Evolutionary conservation across 305 asterid genomes (phyloP).

Genomic region (Salvia sclarea): DNA sequence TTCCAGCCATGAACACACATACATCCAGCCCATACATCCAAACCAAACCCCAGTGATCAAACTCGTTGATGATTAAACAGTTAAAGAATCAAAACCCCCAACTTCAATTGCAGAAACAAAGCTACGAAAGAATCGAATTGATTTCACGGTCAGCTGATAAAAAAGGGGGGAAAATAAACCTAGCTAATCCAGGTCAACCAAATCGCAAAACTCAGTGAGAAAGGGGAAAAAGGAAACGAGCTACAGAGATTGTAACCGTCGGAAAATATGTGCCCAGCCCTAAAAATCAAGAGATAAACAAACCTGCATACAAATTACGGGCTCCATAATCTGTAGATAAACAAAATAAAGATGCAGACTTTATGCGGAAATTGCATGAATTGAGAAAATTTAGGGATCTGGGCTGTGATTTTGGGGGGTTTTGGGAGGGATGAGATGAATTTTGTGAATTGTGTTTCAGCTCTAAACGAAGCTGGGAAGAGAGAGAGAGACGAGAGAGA

Average conservation of each 20-base stretch:
- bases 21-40: constrained; percentile 19
- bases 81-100: constrained; percentile 27
- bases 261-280: not conserved
- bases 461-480: constrained; percentile 34
- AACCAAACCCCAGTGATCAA: constrained; percentile 11
- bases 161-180: no score
- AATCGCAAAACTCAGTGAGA: constrained; percentile 35
- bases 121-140: constrained; percentile 28
- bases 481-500: constrained; percentile 27
- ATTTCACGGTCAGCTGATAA: constrained; percentile 30
- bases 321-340: constrained; percentile 23
- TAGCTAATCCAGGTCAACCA: constrained; percentile 35
- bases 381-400: constrained; percentile 40
- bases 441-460: constrained; percentile 43
- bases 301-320: constrained; percentile 21
- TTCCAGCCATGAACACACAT: constrained; percentile 12
- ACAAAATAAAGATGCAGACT: constrained; percentile 25
- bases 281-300: constrained; percentile 18
- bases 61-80: not conserved
- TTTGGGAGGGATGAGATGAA: constrained; percentile 37
- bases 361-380: constrained; percentile 24
- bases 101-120: constrained; percentile 23
- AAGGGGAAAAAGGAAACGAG: constrained; percentile 22
- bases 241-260: constrained; percentile 35
- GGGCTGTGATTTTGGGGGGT: constrained; percentile 25